Base-by-base conservation (phyloP, 345 rosid species). In the Camelina laxa region DNA sequence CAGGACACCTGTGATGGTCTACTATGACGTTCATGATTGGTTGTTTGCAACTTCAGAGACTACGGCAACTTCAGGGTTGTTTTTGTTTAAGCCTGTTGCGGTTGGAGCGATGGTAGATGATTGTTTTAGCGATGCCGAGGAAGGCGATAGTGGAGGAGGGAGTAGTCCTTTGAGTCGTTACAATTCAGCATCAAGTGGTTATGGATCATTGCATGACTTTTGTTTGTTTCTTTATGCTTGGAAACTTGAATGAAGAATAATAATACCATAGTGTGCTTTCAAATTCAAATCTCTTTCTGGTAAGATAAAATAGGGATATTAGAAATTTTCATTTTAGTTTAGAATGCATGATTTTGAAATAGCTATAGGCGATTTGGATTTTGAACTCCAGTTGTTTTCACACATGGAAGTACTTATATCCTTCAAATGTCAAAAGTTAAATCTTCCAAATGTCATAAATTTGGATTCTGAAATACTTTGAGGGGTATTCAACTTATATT, bases 1-100 rank as follows among this genome's bases (percentile, higher is more conserved):
- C 14, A 87, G 82, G 70, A 91, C 87, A 42, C 89, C 89, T 0
- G 85, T 95, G 21, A 92, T 91, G 75, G 90, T 96, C 17, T 82
- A 84, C 67, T 96, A 97, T 87, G 97, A 96, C 47, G 98, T 96
- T 27, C 96, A 96, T 51, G 99, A 96, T 57, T 96, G 99, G 99
- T 65, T 95, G 77, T 92, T 96, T 63, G 80, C 65, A 27, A 79
- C 76, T 76, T 85, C 92, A 0, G 93, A 90, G 11, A 67, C 82
- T 7, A 63, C 86, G 0, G 92, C 94, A 5, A 83, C 83, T 5
- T 85, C 87, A 8, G 99, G 99, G 4, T 50, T 92, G 83, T 92
- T 96, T 80, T 72, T 92, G 62, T 92, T 96, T 85, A 96, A 91
- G 75, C 98, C 97, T 0, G 87, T 88, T 14, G 66, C 83, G 31